Evolutionary conservation across 495 filamentous ascomycete genomes (phyloP).

Genomic region (Extremus antarcticus): DNA sequence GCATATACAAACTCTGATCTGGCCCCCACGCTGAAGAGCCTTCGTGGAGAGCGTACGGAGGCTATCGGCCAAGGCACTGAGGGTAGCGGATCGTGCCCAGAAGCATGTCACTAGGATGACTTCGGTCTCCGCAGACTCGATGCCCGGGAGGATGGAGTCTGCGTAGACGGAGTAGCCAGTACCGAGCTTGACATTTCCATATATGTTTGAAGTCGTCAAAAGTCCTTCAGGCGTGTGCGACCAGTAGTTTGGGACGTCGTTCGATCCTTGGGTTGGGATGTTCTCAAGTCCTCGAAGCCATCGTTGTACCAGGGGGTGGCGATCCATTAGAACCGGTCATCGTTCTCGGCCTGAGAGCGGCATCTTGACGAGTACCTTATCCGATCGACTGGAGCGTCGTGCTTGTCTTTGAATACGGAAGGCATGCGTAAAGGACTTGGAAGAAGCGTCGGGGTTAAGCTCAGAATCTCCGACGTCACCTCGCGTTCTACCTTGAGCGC

Average conservation of each 20-base stretch:
- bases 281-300: not conserved
- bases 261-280: not conserved
- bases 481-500: not conserved
- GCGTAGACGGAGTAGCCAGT: constrained; percentile 45
- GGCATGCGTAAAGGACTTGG: too few relatives aligned
- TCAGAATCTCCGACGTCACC: not conserved
- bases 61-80: constrained; percentile 37
- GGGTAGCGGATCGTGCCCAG: constrained; percentile 52
- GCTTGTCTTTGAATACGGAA: too few relatives aligned
- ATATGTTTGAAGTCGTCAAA: constrained; percentile 35
- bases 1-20: constrained; percentile 45
- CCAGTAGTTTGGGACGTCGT: constrained; percentile 25
- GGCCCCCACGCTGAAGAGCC: constrained; percentile 17
- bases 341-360: too few relatives aligned
- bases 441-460: too few relatives aligned
- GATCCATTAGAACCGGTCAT: too few relatives aligned
- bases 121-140: constrained; percentile 46
- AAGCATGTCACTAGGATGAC: constrained; percentile 68
- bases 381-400: too few relatives aligned
- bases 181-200: constrained; percentile 41
- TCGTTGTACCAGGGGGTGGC: not conserved
- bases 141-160: constrained; percentile 41
- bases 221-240: constrained; percentile 22
- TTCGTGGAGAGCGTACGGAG: constrained; percentile 41
- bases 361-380: too few relatives aligned